phyloP scores from a whole-genome alignment of 164 flowering plant genomes.

The Stephania japonica region DNA sequence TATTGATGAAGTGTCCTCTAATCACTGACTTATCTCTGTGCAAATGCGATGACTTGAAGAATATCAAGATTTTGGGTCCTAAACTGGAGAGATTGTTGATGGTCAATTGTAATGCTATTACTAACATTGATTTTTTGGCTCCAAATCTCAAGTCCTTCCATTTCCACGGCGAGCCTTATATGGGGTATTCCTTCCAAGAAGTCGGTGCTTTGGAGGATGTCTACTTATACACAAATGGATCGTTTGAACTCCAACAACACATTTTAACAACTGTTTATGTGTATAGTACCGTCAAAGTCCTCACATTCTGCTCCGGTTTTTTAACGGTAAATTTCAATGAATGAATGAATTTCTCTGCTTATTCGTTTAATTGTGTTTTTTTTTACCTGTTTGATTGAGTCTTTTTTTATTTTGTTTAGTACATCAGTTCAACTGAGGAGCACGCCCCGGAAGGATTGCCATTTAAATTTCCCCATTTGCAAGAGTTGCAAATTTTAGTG shows the following conservation, averaged over 20 bases:
- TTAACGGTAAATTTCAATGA: background rate
- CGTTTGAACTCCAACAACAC: background rate
- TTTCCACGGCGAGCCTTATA: background rate
- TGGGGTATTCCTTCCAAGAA: background rate
- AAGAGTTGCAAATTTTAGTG: constrained; percentile 11
- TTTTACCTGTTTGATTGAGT: too few species aligned
- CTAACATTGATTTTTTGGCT: background rate
- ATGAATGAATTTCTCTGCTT: background rate
- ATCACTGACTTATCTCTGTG: constrained; percentile 5
- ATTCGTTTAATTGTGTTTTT: background rate
- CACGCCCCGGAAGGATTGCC: background rate
- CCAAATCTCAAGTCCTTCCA: constrained; percentile 7
- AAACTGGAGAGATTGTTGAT: constrained; percentile 10
- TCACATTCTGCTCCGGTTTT: background rate
- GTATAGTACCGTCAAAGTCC: constrained; percentile 2
- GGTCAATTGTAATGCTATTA: background rate
- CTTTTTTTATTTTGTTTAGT: background rate
- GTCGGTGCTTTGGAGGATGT: background rate
- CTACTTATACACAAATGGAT: background rate
- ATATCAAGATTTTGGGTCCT: constrained; percentile 7
- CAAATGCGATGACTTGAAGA: background rate
- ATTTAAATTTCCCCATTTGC: constrained; percentile 9
- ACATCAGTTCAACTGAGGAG: background rate
- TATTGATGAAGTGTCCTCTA: background rate
- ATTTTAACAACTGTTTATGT: constrained; percentile 1